phyloP scores from a whole-genome alignment of 2,329 filamentous ascomycete species.

The Nothophaeocryptopus gaeumannii region DNA sequence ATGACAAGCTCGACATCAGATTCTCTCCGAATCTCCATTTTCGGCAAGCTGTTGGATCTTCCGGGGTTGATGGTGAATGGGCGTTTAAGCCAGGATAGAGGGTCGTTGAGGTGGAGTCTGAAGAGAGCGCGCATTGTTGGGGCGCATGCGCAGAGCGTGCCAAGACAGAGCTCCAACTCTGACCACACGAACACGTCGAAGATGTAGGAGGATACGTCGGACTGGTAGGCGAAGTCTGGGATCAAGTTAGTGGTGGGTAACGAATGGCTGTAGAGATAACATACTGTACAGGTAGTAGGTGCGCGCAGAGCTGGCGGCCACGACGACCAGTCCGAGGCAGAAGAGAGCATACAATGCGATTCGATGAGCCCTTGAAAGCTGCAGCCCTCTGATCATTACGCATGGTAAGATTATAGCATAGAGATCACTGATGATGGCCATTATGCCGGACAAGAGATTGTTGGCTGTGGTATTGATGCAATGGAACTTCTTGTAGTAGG shows the following conservation, averaged over 20 bases:
- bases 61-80: not conserved
- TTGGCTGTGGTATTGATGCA: conserved; percentile 40
- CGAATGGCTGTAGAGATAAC: not conserved
- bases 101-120: conserved; percentile 7
- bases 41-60: too few species aligned
- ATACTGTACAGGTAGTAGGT: conserved; percentile 31
- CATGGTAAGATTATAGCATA: conserved; percentile 42
- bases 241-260: not conserved
- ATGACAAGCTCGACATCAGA: too few species aligned
- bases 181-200: conserved; percentile 43
- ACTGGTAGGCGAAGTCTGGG: conserved; percentile 13
- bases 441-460: conserved; percentile 39
- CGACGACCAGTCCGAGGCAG: conserved; percentile 28
- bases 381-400: conserved; percentile 45
- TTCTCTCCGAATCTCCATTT: too few species aligned
- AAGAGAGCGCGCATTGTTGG: conserved; percentile 39
- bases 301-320: conserved; percentile 33
- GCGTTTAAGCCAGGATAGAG: not conserved
- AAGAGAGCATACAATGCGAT: conserved; percentile 44
- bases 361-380: conserved; percentile 43
- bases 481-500: conserved; percentile 32
- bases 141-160: conserved; percentile 43
- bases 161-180: conserved; percentile 41
- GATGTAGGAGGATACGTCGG: conserved; percentile 9
- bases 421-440: conserved; percentile 41